Base-by-base conservation (phyloP, 2,329 filamentous ascomycete species). In the Ciborinia camelliae region DNA sequence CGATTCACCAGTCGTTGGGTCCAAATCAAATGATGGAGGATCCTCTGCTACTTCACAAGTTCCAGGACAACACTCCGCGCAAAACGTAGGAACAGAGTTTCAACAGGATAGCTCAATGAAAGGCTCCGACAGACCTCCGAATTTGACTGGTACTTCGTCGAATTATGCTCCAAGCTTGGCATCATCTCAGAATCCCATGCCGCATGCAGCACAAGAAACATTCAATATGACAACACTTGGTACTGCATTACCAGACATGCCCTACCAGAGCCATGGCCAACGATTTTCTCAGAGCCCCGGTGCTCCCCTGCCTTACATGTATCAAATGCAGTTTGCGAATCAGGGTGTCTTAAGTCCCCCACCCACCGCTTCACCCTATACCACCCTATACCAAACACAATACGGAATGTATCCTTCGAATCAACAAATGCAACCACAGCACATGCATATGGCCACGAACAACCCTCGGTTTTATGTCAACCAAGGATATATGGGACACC, bases 201-300 rank as follows among this genome's bases (percentile, higher is more conserved):
- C 61, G 28, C 70, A 70, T 67, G 66, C 53, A 60, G 64, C 68
- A 51, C 63, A 65, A 39, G 70, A 73, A 30, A 26, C 67, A 15
- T 75, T 74, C 47, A 68, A 69, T 45, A 70, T 75, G 68, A 63
- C 53, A n/a, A 59, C 65, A 48, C 61, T 75, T 7, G 68, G 68
- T 43, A 66, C 60, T 26, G 63, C 70, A 3, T 65, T 75, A 12
- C 71, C 73, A 48, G 72, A 74, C 50, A 45, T 60, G 45, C 63
- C 66, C 12, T 71, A 73, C 53, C 71, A 71, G 57, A 68, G 65
- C 41, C 72, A 73, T 48, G 59, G 64, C 9, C 66, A 72, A 55
- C 65, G 72, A 61, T 73, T 67, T 53, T 51, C 67, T 32, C 47
- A 67, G 8, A 67, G 62, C 6, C 64, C 67, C 35, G 61, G 67